Conservation (phyloP, 805 yeast genomes). For the Candida nanaspora region DNA sequence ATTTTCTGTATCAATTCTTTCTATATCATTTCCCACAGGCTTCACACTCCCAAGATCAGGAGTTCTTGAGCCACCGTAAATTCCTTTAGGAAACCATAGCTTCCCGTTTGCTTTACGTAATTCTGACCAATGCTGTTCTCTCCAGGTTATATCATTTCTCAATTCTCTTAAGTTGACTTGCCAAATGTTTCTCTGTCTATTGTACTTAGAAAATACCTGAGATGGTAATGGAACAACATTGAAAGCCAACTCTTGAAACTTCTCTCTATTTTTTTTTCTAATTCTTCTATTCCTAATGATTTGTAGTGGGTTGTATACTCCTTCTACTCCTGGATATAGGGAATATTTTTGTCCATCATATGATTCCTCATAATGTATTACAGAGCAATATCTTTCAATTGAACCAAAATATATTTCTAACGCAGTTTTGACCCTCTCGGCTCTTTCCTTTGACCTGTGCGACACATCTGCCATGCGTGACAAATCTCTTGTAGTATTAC, state of each 20-base stretch:
- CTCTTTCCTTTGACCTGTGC: conserved; percentile 34
- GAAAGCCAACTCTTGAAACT: conserved; percentile 35
- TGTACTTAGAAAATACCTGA: conserved; percentile 46
- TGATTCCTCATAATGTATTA: conserved; percentile 16
- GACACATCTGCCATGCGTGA: conserved; percentile 15
- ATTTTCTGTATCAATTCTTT: too few relatives aligned
- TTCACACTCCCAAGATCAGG: too few relatives aligned
- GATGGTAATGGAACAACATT: conserved; percentile 57
- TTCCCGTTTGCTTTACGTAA: conserved; percentile 37
- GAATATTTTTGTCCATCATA: conserved; percentile 5
- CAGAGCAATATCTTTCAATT: conserved; percentile 34
- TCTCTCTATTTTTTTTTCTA: conserved; percentile 43
- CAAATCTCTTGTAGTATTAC: too few relatives aligned
- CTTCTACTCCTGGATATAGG: conserved; percentile 47
- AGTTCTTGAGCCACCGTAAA: too few relatives aligned
- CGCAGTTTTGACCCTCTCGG: conserved; percentile 40
- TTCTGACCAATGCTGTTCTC: conserved; percentile 48
- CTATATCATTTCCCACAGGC: too few relatives aligned
- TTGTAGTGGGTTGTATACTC: conserved; percentile 76
- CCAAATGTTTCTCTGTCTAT: conserved; percentile 47
- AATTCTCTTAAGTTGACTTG: conserved; percentile 56
- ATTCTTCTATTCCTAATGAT: conserved; percentile 66
- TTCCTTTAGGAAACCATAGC: conserved; percentile 48
- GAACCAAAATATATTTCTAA: conserved; percentile 43
- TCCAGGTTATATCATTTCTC: conserved; percentile 51